Evolutionary conservation across 495 filamentous ascomycete species (phyloP), one percentile per base, ranked within the genome.

Genomic region (Aspergillus saccharolyticus): DNA sequence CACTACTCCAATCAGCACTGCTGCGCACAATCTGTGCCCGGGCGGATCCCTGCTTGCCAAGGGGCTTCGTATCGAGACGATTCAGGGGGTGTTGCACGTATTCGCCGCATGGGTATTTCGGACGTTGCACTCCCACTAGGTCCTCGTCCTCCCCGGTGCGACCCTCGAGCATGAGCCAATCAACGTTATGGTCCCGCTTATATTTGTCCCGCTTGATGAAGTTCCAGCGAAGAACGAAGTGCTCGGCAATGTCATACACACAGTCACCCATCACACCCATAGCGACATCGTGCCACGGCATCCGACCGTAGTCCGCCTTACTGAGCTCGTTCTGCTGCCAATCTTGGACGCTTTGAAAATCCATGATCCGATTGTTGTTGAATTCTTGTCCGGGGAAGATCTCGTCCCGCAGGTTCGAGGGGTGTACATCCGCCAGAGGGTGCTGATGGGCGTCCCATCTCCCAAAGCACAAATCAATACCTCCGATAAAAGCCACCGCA

Each of bases 131-230:
- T 6, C 86, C 89, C 21, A 96, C 78, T 0, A 97, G 76, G 66
- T 92, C 88, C 58, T 96, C 90, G 57, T 93, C 78, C 0, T 87
- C 80, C 8, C 84, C 88, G 42, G 84, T 81, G n/a, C 89, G 83
- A n/a, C 90, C 92, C 55, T 86, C 80, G 49, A 97, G 78, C 53
- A 81, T 72, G 2, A 97, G 73, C 93, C 92, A 98, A 51, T 93
- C 89, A 52, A 88, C 91, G 39, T 80, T 71, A 0, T 82, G 68
- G 54, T 88, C 83, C 14, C 93, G 86, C 73, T 98, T 98, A 77
- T 98, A 96, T 72, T 98, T 97, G 78, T 97, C 93, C 18, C 93
- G 84, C 74, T 98, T 97, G 74, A 93, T 78, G 59, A 96, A 95
- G 70, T 98, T 98, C 94, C 94, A 97, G 43, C 92, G 83, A 17